Base-by-base conservation (phyloP, 768 basidiomycete genomes). In the Auriscalpium vulgare region DNA sequence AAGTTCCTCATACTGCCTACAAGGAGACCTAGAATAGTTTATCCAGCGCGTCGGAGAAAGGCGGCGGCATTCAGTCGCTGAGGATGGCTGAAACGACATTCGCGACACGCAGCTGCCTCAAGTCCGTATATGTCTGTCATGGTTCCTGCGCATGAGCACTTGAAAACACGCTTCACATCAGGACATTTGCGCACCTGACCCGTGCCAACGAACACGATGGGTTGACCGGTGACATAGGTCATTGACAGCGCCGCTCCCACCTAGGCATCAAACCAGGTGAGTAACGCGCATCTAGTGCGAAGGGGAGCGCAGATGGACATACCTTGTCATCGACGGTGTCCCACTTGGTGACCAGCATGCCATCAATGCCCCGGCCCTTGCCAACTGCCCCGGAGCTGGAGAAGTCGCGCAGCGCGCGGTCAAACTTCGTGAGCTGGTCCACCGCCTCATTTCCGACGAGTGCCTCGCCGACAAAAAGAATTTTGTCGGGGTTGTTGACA, bases 181-280 rank as follows among this genome's bases (percentile, higher is more conserved):
- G 29, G 4, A 1, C 4, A 4, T 2, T 23, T 49, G 67, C 83
- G 43, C 61, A 91, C 90, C 87, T 95, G 94, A 38, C 97, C 97
- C 65, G 93, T 97, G 8, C 97, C 97, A 60, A 99, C 93, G 68
- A 99, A 99, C 21, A 97, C 79, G 72, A 99, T 97, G 16, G 97
- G 95, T 67, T 98, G 95, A 21, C 97, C 95, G 2, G 97, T 98
- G 54, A 97, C 92, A 71, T 97, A 98, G 51, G 95, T 97, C 97
- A 99, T 98, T 3, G 93, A 97, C 52, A 99, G 78, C 9, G 97
- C 97, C 8, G 97, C 97, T 37, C 97, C 97, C 51, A 99, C 95
- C 95, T 97, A 65, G 2, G 50, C 38, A 46, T 10, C 36, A 50
- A 50, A 23, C 44, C 23, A 59, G 6, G 2, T 13, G 8, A 29